Percentiles rank a stretch among this genome's conserved stretches.
Conservation (phyloP, 306 rosid species). For the Amphicarpaea edgeworthii region DNA sequence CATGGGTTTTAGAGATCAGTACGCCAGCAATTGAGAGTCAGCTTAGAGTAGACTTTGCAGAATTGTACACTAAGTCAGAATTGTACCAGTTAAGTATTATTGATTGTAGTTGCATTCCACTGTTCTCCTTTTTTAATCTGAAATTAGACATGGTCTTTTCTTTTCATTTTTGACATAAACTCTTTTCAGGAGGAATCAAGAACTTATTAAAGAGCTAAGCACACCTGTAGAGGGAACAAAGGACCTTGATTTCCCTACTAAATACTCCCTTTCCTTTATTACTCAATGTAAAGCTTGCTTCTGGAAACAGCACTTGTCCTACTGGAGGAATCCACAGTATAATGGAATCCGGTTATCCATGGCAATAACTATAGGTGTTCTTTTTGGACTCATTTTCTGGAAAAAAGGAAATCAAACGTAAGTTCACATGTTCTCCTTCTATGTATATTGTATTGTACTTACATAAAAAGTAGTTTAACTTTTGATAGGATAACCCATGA, state of each 20-base stretch:
- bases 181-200: slow-evolving; percentile 55
- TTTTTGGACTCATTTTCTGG: slow-evolving; percentile 63
- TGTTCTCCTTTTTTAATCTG: neutral
- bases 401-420: slow-evolving; percentile 48
- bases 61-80: slow-evolving; percentile 54
- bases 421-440: slow-evolving; percentile 33
- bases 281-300: slow-evolving; percentile 60
- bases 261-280: slow-evolving; percentile 53
- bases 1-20: slow-evolving; percentile 63
- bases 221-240: slow-evolving; percentile 53
- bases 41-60: slow-evolving; percentile 57
- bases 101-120: slow-evolving; percentile 20
- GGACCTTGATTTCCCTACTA: slow-evolving; percentile 53
- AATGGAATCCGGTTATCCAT: slow-evolving; percentile 50
- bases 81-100: slow-evolving; percentile 54
- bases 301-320: slow-evolving; percentile 59
- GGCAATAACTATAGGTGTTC: slow-evolving; percentile 45
- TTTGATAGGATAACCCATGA: slow-evolving; percentile 31
- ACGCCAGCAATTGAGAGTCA: slow-evolving; percentile 53
- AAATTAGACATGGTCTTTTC: slow-evolving; percentile 19
- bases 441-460: slow-evolving; percentile 28
- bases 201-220: slow-evolving; percentile 56
- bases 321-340: slow-evolving; percentile 66
- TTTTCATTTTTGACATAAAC: slow-evolving; percentile 17
- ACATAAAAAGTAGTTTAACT: neutral